Evolutionary conservation across 2,329 filamentous ascomycete genomes (phyloP).

Genomic region (Ophiostoma ulmi): DNA sequence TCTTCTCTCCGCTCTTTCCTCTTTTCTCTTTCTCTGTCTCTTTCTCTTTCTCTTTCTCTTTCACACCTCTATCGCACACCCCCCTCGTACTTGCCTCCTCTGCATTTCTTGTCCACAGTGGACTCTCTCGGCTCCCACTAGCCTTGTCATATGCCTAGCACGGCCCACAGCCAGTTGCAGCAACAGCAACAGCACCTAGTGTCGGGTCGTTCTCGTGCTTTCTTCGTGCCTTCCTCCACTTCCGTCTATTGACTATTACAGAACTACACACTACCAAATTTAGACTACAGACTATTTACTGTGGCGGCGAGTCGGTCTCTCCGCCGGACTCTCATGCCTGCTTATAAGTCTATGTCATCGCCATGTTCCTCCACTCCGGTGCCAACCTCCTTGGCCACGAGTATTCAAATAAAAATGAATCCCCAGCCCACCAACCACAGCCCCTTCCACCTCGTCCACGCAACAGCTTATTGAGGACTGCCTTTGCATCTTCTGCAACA

Average conservation of each 20-base stretch:
- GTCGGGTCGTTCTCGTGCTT: not conserved
- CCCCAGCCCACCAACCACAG: constrained; percentile 29
- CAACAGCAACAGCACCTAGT: not conserved
- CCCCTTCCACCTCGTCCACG: constrained; percentile 26
- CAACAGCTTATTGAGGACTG: constrained; percentile 41
- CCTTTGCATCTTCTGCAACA: constrained; percentile 32
- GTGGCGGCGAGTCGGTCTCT: constrained; percentile 19
- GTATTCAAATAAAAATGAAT: constrained; percentile 42
- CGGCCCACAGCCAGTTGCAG: constrained; percentile 8
- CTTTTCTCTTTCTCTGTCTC: not conserved
- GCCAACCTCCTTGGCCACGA: constrained; percentile 58
- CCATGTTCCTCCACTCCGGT: constrained; percentile 56
- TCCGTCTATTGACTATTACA: constrained; percentile 15
- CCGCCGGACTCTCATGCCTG: constrained; percentile 13
- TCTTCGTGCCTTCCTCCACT: constrained; percentile 11
- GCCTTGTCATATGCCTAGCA: constrained; percentile 22
- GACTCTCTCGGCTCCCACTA: constrained; percentile 18
- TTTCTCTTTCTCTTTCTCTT: not conserved
- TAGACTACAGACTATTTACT: not conserved
- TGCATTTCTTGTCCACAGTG: not conserved
- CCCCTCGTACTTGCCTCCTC: not conserved
- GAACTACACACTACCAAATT: too few relatives aligned
- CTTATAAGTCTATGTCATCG: constrained; percentile 26
- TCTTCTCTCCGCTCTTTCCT: not conserved
- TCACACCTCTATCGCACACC: not conserved